These are phyloP conservation scores for Zygosaccharomyces pseudorouxii DNA, from an alignment of 805 yeast genomes.

Conservation along the genomic window DNA sequence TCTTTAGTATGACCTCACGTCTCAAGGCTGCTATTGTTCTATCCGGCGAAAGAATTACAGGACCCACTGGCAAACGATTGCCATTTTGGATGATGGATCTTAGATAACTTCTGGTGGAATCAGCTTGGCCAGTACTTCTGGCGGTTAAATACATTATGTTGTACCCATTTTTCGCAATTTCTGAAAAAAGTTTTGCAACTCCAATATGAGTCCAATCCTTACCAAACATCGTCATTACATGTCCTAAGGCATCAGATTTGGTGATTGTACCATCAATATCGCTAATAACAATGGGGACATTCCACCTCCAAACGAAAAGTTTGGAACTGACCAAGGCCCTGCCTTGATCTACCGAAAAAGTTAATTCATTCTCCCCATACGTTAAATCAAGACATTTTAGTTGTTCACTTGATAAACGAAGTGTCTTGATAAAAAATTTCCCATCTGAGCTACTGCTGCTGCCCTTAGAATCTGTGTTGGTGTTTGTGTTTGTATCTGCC, in stretches of 20 bases:
- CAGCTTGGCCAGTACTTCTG: constrained; percentile 93
- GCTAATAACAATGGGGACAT: constrained; percentile 87
- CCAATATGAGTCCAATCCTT: constrained; percentile 98
- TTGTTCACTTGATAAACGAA: constrained; percentile 88
- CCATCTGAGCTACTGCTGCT: constrained; percentile 10
- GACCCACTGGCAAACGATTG: constrained; percentile 73
- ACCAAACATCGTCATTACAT: constrained; percentile 87
- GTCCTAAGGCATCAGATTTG: constrained; percentile 95
- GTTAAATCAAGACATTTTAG: constrained; percentile 65
- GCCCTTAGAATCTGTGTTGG: constrained; percentile 16
- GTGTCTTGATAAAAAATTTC: constrained; percentile 69
- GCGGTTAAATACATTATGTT: constrained; percentile 92
- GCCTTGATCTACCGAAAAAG: constrained; percentile 78
- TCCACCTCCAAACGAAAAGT: constrained; percentile 76
- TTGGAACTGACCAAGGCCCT: constrained; percentile 70
- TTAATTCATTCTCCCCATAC: constrained; percentile 73
- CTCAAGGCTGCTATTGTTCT: constrained; percentile 91
- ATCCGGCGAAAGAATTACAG: constrained; percentile 93
- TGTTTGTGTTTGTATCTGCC: constrained; percentile 8
- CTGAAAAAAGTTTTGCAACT: constrained; percentile 87
- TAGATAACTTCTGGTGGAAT: constrained; percentile 79
- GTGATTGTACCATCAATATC: constrained; percentile 98
- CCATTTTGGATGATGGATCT: constrained; percentile 75
- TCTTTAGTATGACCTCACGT: constrained; percentile 87
- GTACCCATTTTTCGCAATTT: constrained; percentile 82